Base-by-base conservation (phyloP, 495 filamentous ascomycete species). In the Venustampulla echinocandica region DNA sequence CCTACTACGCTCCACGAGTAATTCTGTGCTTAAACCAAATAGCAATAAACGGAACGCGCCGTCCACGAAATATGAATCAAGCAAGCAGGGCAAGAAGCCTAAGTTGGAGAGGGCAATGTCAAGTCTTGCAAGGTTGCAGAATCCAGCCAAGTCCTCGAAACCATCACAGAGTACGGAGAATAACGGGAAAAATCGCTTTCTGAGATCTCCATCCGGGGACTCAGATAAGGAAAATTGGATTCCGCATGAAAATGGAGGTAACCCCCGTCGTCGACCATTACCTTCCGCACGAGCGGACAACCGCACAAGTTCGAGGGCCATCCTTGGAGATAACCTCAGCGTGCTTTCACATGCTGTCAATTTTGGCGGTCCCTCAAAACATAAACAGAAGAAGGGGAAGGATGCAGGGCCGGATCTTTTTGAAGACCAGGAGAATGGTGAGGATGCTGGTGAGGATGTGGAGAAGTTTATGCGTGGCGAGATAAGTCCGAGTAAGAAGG, bases 211-310 rank as follows among this genome's bases (percentile, higher is more conserved):
- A 60, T 53, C 45, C 42, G 37, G 81, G 30, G 90, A 95, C 43
- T 93, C 87, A 1, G 90, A 96, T 57, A 96, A 96, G 61, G 90
- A 96, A 66, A 96, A 96, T 60, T 92, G 85, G 86, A 52, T 61
- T n/a, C 57, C 57, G 9, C 1, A 47, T 22, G 48, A 52, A 14
- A 52, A 58, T 11, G 61, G 65, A 9, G 53, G 55, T 9, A 50
- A 62, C 21, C 49, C 58, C 30, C 65, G 71, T 28, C 53, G 54
- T 17, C 49, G 54, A 38, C 52, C 51, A 5, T 42, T 55, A 39
- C 55, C 57, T 11, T 44, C 47, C 4, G 37, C 27, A 17, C 32
- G 27, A 15, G 15, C 50, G n/a, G 43, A 32, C 15, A 53, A 38
- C 33, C 44, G 25, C 42, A 33, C 44, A 28, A 23, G 28, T 50